A percentile compares a stretch with the other conserved stretches of the same genome.
Evolutionary conservation across 176 grass and related monocot species (phyloP).

Genomic region (Avena eriantha): DNA sequence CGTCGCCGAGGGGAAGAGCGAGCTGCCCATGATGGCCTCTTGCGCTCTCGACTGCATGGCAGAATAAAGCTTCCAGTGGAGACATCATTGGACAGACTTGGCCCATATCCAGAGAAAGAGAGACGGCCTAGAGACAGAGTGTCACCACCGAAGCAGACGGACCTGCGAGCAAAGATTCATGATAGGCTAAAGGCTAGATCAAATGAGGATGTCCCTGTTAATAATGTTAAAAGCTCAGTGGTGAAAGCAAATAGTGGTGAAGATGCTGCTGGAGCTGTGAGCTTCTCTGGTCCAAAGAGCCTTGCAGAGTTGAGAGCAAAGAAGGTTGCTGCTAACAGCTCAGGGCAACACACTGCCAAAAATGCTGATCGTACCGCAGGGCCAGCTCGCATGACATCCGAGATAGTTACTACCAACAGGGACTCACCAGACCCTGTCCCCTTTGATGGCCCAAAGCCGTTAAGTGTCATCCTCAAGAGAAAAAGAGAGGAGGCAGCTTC

Average conservation of each 20-base stretch:
- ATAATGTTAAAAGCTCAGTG: conserved; percentile 20
- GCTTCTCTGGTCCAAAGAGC: conserved; percentile 71
- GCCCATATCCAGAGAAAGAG: conserved; percentile 44
- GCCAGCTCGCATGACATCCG: conserved; percentile 34
- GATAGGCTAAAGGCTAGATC: conserved; percentile 56
- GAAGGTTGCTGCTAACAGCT: conserved; percentile 43
- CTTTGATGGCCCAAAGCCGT: conserved; percentile 65
- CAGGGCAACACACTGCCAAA: conserved; percentile 33
- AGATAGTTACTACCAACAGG: conserved; percentile 34
- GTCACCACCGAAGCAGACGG: conserved; percentile 44
- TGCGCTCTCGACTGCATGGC: conserved; percentile 49
- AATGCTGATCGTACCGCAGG: conserved; percentile 4
- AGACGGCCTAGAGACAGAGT: conserved; percentile 41
- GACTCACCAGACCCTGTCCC: conserved; percentile 37
- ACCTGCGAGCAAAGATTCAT: conserved; percentile 55
- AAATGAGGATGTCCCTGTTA: conserved; percentile 34
- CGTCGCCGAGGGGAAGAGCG: conserved; percentile 23
- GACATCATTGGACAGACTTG: conserved; percentile 31
- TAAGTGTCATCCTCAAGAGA: conserved; percentile 63
- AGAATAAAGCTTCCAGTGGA: conserved; percentile 59
- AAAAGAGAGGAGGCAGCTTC: conserved; percentile 48
- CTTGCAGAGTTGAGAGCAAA: conserved; percentile 69
- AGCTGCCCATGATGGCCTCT: not conserved
- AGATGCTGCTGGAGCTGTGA: conserved; percentile 35
- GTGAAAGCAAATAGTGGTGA: conserved; percentile 37